Evolutionary conservation across 2,329 filamentous ascomycete species (phyloP), one percentile per base, ranked within the genome.

Genomic region (Colletotrichum sp.): DNA sequence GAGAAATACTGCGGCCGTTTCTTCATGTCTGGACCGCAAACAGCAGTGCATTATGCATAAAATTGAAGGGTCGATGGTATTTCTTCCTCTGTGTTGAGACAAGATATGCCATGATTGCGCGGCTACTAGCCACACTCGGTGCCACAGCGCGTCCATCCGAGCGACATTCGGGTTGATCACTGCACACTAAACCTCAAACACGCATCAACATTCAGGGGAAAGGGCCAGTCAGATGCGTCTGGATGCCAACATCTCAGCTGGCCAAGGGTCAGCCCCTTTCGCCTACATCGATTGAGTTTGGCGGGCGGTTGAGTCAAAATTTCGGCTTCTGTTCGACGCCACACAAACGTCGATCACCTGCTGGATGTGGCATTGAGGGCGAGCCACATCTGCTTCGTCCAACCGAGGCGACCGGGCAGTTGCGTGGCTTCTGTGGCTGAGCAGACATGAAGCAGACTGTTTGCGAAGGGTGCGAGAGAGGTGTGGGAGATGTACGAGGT

Each of bases 401-500:
- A 9, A 32, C 24, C 9, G 69, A 69, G 8, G 6, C n/a, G 10
- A 34, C 16, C 18, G 44, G 52, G n/a, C 32, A 63, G 6, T 28
- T 70, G 52, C 75, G 71, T 71, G 60, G 71, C 71, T 69, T 28
- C 30, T 55, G 72, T 71, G 75, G 72, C 71, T 76, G 71, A 75
- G 75, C 64, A 36, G 12, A 16, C 15, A 52, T 10, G 16, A 28
- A n/a, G 55, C 16, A 63, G 9, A 24, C 8, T 18, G 21, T 36
- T 16, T n/a, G 30, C 52, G 21, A 36, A 16, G 69, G 55, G 64
- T 24, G 60, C 55, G 64, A 15, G 52, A 26, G 44, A 24, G 55
- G 72, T 64, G 68, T 69, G 64, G 55, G 49, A 69, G 68, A 69
- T 39, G 34, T 28, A n/a, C 9, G 64, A 64, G 30, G 13, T 32